Conservation (phyloP, 805 yeast genomes). For the Diddensiella santjacobensis region DNA sequence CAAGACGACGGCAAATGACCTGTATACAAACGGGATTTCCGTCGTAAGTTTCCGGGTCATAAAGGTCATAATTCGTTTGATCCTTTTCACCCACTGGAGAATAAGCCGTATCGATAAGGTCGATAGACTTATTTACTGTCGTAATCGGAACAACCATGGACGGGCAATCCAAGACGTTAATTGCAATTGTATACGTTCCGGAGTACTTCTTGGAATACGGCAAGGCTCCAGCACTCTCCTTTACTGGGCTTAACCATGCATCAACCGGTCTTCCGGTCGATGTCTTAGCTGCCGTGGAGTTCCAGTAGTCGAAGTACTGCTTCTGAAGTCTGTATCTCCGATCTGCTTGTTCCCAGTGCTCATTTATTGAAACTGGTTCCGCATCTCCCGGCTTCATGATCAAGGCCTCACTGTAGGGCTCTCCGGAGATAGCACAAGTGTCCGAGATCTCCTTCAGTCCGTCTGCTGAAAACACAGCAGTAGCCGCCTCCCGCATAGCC, state of each 20-base stretch:
- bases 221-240: slow-evolving; percentile 68
- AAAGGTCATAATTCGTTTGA: neutral
- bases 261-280: slow-evolving; percentile 35
- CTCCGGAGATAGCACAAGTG: slow-evolving; percentile 71
- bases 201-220: slow-evolving; percentile 64
- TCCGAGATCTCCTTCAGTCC: slow-evolving; percentile 44
- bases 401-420: slow-evolving; percentile 37
- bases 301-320: slow-evolving; percentile 8
- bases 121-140: slow-evolving; percentile 21
- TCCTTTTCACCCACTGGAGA: slow-evolving; percentile 13
- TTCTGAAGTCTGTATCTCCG: neutral
- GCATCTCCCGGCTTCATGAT: slow-evolving; percentile 50
- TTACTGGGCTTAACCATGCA: slow-evolving; percentile 26
- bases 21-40: slow-evolving; percentile 50
- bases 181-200: slow-evolving; percentile 69
- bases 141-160: slow-evolving; percentile 37
- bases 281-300: slow-evolving; percentile 25
- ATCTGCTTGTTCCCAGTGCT: slow-evolving; percentile 7
- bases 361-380: slow-evolving; percentile 36
- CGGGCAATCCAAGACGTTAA: slow-evolving; percentile 70
- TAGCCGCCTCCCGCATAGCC: neutral
- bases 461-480: slow-evolving; percentile 38
- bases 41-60: neutral
- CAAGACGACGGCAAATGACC: slow-evolving; percentile 50
- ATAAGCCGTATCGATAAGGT: neutral